Conservation (phyloP, 2,329 filamentous ascomycete species). For the Colletotrichum spaethianum region DNA sequence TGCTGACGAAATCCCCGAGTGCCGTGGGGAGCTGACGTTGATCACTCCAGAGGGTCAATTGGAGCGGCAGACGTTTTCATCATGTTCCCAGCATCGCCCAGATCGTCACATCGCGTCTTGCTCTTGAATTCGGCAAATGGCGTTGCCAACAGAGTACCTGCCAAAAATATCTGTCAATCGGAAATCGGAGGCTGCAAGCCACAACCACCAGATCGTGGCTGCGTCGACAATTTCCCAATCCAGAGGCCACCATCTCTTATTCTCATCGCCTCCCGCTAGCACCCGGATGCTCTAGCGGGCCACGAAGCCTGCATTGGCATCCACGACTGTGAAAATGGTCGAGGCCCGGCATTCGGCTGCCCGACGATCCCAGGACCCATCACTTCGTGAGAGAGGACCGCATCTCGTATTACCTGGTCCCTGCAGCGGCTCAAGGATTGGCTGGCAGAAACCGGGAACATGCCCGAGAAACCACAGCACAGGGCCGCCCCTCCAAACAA, state of each 20-base stretch:
- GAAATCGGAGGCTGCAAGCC: conserved; percentile 19
- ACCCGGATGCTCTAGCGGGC: conserved; percentile 23
- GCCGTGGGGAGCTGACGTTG: conserved; percentile 10
- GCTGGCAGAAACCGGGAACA: conserved; percentile 25
- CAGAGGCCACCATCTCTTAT: conserved; percentile 16
- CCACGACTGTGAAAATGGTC: conserved; percentile 18
- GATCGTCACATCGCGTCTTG: background rate
- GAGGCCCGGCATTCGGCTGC: conserved; percentile 34
- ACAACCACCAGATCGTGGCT: conserved; percentile 23
- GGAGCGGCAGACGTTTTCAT: background rate
- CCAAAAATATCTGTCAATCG: conserved; percentile 30
- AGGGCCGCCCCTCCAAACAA: conserved; percentile 28
- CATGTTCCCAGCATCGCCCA: background rate
- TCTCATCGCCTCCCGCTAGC: conserved; percentile 10
- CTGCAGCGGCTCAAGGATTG: conserved; percentile 34
- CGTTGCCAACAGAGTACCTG: conserved; percentile 6
- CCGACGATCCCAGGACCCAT: conserved; percentile 5
- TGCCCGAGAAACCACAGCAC: conserved; percentile 26
- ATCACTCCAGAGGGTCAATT: background rate
- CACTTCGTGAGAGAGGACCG: background rate
- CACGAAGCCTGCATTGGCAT: conserved; percentile 30
- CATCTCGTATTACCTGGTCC: conserved; percentile 39
- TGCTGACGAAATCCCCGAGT: conserved; percentile 30
- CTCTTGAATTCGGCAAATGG: background rate
- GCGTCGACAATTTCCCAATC: conserved; percentile 12